These are phyloP conservation scores for Boletus vinaceobasis DNA, from an alignment of 768 basidiomycete species.

Conservation along the genomic window DNA sequence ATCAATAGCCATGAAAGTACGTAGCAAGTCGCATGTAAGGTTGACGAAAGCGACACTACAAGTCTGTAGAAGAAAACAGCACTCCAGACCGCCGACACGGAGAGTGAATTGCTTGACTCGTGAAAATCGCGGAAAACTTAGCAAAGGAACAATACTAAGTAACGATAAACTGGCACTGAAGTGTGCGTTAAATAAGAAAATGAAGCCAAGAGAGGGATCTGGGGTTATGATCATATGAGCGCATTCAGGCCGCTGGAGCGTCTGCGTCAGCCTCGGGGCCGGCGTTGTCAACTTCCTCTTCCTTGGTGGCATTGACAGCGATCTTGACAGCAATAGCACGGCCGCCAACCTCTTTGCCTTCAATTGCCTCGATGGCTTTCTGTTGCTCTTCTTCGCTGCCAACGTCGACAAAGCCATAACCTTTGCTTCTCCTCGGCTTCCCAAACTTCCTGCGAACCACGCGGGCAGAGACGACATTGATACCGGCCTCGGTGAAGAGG, in stretches of 20 bases:
- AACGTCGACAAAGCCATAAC: slow-evolving; percentile 97
- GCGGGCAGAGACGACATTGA: slow-evolving; percentile 80
- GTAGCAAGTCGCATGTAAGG: slow-evolving; percentile 22
- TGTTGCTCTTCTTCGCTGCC: slow-evolving; percentile 84
- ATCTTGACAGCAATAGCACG: slow-evolving; percentile 90
- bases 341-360: slow-evolving; percentile 86
- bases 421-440: slow-evolving; percentile 84
- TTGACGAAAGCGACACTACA: slow-evolving; percentile 33
- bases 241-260: slow-evolving; percentile 26
- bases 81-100: slow-evolving; percentile 43
- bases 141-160: slow-evolving; percentile 34
- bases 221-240: slow-evolving; percentile 11
- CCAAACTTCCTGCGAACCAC: slow-evolving; percentile 87
- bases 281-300: slow-evolving; percentile 48
- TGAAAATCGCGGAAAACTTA: slow-evolving; percentile 39
- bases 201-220: slow-evolving; percentile 26
- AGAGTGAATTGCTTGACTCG: slow-evolving; percentile 28
- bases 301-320: slow-evolving; percentile 79
- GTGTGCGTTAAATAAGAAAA: slow-evolving; percentile 25
- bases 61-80: slow-evolving; percentile 35
- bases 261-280: slow-evolving; percentile 27
- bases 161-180: slow-evolving; percentile 24
- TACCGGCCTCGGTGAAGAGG: slow-evolving; percentile 84
- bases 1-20: slow-evolving; percentile 29
- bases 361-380: slow-evolving; percentile 82